Base-by-base conservation (phyloP, 106 monocot genomes). In the Ottelia alismoides region DNA sequence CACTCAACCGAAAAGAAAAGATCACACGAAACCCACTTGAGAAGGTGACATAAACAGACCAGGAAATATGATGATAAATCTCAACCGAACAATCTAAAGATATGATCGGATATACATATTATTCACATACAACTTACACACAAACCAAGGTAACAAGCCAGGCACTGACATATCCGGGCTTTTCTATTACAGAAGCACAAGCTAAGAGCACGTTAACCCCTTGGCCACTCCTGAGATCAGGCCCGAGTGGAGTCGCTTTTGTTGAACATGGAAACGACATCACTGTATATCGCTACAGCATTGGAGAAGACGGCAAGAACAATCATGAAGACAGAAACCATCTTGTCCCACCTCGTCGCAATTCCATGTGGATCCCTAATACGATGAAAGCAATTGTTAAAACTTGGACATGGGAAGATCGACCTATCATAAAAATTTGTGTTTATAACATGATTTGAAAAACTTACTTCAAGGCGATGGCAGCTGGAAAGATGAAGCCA, bases 401-500 rank as follows among this genome's bases (percentile, higher is more conserved):
- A 17, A 29, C 4, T 18, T 2, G 2, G 12, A 25, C 4, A 11
- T 28, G 16, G 61, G n/a, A 5, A 2, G 27, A 1, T 20, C 22
- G 6, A 45, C 29, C n/a, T n/a, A n/a, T n/a, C n/a, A n/a, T n/a
- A n/a, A n/a, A 47, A 47, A 20, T n/a, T 18, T 2, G 2, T 14
- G 2, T 47, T 49, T 49, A 9, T 11, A 30, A 17, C 1, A 43
- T 22, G 24, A 7, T 21, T 18, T 27, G 25, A 20, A 44, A 2
- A 9, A 59, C 65, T 72, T 54, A 91, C 94, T 72, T 88, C 16
- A 94, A 74, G 27, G 78, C 64, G 28, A 94, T 71, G 11, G 84
- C 77, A 6, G 88, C 94, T 22, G 94, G 94, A 45, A 94, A 88
- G 60, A 94, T 84, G 64, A 84, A 94, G 0, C 68, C 80, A 16